Conservation (phyloP, 108 stramenopile genomes). For the Nannochloropsis salina region DNA sequence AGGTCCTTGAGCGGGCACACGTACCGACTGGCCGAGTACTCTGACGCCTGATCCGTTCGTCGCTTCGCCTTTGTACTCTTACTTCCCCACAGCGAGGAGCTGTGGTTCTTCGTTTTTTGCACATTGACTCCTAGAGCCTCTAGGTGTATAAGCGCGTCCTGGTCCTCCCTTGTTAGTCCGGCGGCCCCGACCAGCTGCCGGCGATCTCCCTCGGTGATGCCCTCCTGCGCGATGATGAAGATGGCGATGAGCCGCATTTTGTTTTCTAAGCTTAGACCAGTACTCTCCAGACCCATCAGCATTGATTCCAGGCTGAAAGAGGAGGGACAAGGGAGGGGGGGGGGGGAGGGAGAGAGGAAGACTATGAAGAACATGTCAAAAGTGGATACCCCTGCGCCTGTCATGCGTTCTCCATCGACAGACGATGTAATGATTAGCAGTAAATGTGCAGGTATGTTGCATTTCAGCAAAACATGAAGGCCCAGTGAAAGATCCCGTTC, state of each 20-base stretch:
- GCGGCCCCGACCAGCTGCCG: conserved; percentile 24
- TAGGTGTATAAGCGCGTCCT: too few species aligned
- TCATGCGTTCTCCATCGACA: too few species aligned
- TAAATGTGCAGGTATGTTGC: too few species aligned
- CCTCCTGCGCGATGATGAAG: conserved; percentile 71
- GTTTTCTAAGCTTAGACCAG: conserved; percentile 31
- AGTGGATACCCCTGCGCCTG: too few species aligned
- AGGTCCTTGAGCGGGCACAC: conserved; percentile 64
- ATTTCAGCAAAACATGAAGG: too few species aligned
- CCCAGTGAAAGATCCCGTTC: too few species aligned
- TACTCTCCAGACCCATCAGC: conserved; percentile 19
- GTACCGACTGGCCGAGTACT: conserved; percentile 74
- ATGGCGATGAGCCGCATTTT: conserved; percentile 73
- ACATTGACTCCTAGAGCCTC: background rate
- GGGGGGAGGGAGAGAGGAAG: too few species aligned
- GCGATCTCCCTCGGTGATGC: conserved; percentile 48
- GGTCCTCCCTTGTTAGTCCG: background rate
- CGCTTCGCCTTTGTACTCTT: conserved; percentile 28
- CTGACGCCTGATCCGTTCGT: conserved; percentile 60
- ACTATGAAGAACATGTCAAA: too few species aligned
- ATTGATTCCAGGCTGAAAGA: background rate
- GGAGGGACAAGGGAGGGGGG: too few species aligned
- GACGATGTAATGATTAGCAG: too few species aligned
- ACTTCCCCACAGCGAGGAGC: conserved; percentile 22
- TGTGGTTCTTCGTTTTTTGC: conserved; percentile 16